Evolutionary conservation across 176 grass and related monocot genomes (phyloP), one percentile per base, ranked within the genome.

Genomic region (Pontederia crassipes): DNA sequence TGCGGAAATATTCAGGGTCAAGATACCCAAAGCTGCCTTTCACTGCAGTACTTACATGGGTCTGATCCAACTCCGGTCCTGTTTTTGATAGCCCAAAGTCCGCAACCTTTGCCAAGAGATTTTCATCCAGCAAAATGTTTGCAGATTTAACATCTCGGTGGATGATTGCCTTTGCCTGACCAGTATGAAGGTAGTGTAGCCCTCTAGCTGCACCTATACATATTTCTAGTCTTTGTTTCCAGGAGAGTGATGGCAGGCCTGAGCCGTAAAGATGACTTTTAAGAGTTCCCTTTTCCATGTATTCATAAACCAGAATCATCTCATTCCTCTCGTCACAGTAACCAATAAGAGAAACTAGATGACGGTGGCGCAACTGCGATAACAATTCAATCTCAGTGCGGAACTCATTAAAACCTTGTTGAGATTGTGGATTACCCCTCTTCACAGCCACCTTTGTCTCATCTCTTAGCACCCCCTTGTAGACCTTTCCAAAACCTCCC

Each of bases 241-340:
- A 66, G 11, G 10, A 15, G 52, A 66, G 64, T 32, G 48, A 10
- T 11, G 49, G 64, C 28, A 52, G 64, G 9, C 28, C 64, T 14
- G 64, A 53, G 14, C 64, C 49, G 28, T 54, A 66, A 7, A 66
- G 64, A 66, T 66, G 64, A 26, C 64, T 66, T 49, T 66, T 66
- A 66, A 66, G 64, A 66, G 64, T 53, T 8, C 64, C 64, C 13
- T 66, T 53, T 52, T 54, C 64, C 64, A 66, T 66, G 64, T 66
- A 66, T 17, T 66, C 64, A 52, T 66, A 66, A 66, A 66, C 49
- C 29, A 67, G 65, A 54, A 67, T 67, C 65, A 67, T 67, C 51
- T 67, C 65, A 18, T 67, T 67, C 65, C 40, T 52, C 51, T 67
- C 51, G 45, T 67, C 65, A 45, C 65, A 67, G 50, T 55, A 67